phyloP scores from a whole-genome alignment of 331 rosid genomes.

The Malus hybrid region DNA sequence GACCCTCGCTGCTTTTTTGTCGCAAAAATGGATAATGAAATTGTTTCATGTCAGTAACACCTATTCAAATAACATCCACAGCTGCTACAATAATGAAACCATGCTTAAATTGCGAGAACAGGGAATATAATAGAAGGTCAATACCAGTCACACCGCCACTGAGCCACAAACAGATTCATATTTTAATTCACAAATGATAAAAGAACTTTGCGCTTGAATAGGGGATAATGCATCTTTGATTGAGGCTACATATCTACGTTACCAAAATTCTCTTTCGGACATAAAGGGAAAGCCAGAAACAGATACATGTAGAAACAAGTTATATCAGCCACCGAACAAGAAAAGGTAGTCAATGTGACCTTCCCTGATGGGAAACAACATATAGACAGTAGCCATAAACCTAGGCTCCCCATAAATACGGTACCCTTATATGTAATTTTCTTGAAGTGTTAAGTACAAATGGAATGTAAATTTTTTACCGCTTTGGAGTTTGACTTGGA shows the following conservation, averaged over 20 bases:
- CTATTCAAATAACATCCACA: no score
- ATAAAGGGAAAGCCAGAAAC: no score
- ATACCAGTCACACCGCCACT: background rate
- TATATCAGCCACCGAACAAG: no score
- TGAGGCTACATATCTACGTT: background rate
- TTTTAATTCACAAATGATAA: no score
- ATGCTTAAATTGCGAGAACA: background rate
- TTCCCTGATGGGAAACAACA: no score
- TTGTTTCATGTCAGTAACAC: background rate
- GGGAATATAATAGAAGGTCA: background rate
- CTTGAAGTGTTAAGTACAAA: background rate
- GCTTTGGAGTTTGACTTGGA: background rate
- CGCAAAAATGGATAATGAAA: slow-evolving; percentile 3
- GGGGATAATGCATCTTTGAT: background rate
- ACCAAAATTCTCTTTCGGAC: no score
- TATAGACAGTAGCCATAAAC: no score
- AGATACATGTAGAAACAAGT: no score
- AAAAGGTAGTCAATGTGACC: no score
- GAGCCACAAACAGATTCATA: background rate
- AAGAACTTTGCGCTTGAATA: background rate
- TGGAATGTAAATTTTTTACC: slow-evolving; percentile 23
- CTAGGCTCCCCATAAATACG: no score
- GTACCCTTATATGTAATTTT: background rate
- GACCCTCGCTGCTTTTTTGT: slow-evolving; percentile 44
- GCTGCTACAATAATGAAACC: no score